A percentile compares a stretch with the other conserved stretches of the same genome.
Conservation (phyloP, 2,329 filamentous ascomycete species). For the Epichloe amarillans region DNA sequence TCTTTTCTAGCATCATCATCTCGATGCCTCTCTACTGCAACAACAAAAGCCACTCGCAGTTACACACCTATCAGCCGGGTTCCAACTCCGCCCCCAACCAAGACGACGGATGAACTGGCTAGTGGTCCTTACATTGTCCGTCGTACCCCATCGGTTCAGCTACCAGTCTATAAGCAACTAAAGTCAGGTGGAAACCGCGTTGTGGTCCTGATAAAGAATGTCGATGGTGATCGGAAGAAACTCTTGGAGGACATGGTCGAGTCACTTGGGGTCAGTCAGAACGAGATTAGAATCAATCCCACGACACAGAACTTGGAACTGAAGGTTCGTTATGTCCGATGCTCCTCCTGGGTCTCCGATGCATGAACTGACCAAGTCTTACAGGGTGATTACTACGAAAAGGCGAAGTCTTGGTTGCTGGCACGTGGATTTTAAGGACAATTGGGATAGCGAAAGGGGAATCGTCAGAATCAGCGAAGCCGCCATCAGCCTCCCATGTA, state of each 20-base stretch:
- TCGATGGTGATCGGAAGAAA: constrained; percentile 56
- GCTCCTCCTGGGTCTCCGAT: background rate
- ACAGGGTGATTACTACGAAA: constrained; percentile 22
- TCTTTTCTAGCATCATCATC: constrained; percentile 10
- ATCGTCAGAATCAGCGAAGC: background rate
- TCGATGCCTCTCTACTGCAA: constrained; percentile 4
- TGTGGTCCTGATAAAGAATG: constrained; percentile 63
- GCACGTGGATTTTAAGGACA: constrained; percentile 20
- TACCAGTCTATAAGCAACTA: constrained; percentile 62
- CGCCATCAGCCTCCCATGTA: background rate
- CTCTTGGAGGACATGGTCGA: constrained; percentile 50
- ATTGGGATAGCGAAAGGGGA: too few species aligned
- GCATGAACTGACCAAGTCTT: background rate
- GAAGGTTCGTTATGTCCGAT: constrained; percentile 38
- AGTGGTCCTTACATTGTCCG: constrained; percentile 51
- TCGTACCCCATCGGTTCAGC: constrained; percentile 55
- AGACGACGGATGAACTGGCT: constrained; percentile 17
- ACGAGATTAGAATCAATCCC: constrained; percentile 39
- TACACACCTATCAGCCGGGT: constrained; percentile 14
- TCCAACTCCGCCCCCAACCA: constrained; percentile 18
- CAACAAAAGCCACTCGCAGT: constrained; percentile 10
- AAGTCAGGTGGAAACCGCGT: constrained; percentile 67
- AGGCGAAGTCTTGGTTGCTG: constrained; percentile 19
- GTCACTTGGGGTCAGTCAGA: constrained; percentile 41
- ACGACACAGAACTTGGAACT: constrained; percentile 63